phyloP scores from a whole-genome alignment of 768 basidiomycete genomes.

The Collybia nuda region DNA sequence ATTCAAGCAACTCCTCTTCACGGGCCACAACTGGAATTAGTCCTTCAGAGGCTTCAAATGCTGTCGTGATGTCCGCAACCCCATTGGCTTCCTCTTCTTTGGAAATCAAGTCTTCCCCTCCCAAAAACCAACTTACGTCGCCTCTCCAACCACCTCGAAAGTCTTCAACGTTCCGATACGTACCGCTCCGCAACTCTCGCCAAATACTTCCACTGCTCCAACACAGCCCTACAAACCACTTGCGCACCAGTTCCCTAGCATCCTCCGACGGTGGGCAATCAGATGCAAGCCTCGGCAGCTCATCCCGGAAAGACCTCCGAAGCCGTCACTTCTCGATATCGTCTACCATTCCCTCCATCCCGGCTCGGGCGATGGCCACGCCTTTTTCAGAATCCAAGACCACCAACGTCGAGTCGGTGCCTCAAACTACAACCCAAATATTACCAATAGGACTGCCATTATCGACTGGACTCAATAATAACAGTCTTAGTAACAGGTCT shows the following conservation, averaged over 20 bases:
- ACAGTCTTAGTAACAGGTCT: background rate
- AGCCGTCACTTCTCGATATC: background rate
- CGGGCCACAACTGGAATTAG: too few species aligned
- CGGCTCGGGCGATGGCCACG: too few species aligned
- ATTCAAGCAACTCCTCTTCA: too few species aligned
- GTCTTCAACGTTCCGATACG: conserved; percentile 48
- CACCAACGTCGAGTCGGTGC: too few species aligned
- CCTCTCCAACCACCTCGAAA: conserved; percentile 17
- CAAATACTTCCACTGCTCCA: conserved; percentile 28
- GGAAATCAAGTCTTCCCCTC: conserved; percentile 1
- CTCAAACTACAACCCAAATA: too few species aligned
- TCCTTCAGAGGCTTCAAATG: too few species aligned
- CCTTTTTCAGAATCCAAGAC: background rate
- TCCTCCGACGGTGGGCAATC: too few species aligned
- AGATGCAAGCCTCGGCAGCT: too few species aligned
- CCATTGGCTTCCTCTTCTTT: conserved; percentile 11
- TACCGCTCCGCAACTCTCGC: conserved; percentile 37
- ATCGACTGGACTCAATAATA: background rate
- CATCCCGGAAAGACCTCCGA: background rate
- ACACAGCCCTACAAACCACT: conserved; percentile 17
- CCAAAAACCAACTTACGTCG: background rate
- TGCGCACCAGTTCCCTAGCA: conserved; percentile 8
- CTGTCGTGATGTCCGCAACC: background rate
- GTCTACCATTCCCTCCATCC: background rate
- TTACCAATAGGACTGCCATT: background rate